phyloP scores from a whole-genome alignment of 176 grass and related monocot species.

The Oryza meridionalis region DNA sequence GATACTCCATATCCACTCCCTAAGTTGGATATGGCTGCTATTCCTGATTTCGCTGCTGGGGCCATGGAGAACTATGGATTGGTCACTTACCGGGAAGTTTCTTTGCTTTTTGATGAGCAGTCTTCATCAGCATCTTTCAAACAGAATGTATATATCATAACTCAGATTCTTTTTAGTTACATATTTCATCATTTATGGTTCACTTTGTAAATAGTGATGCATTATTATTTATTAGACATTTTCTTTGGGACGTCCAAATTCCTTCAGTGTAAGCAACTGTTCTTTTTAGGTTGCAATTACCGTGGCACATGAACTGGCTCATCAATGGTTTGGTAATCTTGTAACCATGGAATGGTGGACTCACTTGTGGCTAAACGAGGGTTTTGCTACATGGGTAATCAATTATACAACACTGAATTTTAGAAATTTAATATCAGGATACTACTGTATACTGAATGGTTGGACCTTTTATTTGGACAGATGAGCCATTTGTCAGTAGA shows the following conservation, averaged over 20 bases:
- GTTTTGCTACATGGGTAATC: slow-evolving; percentile 83
- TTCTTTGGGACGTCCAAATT: neutral
- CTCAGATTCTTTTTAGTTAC: slow-evolving; percentile 18
- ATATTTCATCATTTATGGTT: slow-evolving; percentile 15
- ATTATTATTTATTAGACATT: neutral
- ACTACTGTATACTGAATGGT: neutral
- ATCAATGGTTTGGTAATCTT: slow-evolving; percentile 93
- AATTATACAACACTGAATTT: neutral
- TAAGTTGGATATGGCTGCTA: slow-evolving; percentile 94
- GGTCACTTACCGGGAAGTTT: slow-evolving; percentile 69
- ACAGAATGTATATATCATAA: slow-evolving; percentile 47
- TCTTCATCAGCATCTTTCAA: slow-evolving; percentile 62
- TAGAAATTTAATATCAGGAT: neutral
- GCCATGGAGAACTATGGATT: slow-evolving; percentile 98
- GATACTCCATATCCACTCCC: slow-evolving; percentile 82
- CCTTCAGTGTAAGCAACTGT: slow-evolving; percentile 8
- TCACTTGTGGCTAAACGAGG: slow-evolving; percentile 83
- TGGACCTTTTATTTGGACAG: slow-evolving; percentile 44
- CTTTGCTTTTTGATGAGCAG: slow-evolving; percentile 79
- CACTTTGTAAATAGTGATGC: slow-evolving; percentile 8
- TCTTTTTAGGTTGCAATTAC: slow-evolving; percentile 63
- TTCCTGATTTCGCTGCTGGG: slow-evolving; percentile 86
- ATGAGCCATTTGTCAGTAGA: slow-evolving; percentile 69
- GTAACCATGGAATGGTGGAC: slow-evolving; percentile 96
- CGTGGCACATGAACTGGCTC: slow-evolving; percentile 81